Base-by-base conservation (phyloP, 2,329 filamentous ascomycete species). In the Penicillium sp. region DNA sequence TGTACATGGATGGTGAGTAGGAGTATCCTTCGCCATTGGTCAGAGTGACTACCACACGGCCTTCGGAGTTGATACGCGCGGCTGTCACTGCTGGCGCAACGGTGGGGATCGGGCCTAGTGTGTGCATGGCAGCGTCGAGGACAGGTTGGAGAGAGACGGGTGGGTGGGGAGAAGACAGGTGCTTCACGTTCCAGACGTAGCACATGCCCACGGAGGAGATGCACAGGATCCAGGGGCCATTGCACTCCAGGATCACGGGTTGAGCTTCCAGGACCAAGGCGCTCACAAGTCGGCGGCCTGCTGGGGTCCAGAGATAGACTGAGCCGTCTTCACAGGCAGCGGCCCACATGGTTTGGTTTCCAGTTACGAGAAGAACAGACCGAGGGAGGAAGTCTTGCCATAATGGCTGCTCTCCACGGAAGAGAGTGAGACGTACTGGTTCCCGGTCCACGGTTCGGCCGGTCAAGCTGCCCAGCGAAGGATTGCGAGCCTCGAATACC, bases 331-430 rank as follows among this genome's bases (percentile, higher is more conserved):
- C 93, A 63, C 91, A 96, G 8, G 88, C 91, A 13, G 87, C 92
- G 0, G 88, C 87, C 88, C 93, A 98, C 66, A 97, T 91, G 58
- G 87, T 84, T 60, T 86, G 84, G 68, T 90, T 97, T 2, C 90
- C 95, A 0, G 92, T 93, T 1, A 95, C 85, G 1, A 97, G 79
- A n/a, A 98, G 81, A 23, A 95, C 87, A 5, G 89, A 83, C 50
- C 86, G 81, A 0, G 92, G 91, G 12, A 98, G 74, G 62, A 89
- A 98, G 65, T 98, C 95, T 63, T 96, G 89, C 93, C 95, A 98
- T 3, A 97, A 70, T 1, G 87, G 77, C 48, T 85, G 83, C 4
- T 89, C 89, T 47, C 89, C 83, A 65, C 89, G 92, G 2, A 84
- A 87, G 33, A 93, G 84, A 4, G 83, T 88, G 37, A 98, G 82